phyloP scores from a whole-genome alignment of 2,329 filamentous ascomycete genomes.

The Aspergillus amoenus region DNA sequence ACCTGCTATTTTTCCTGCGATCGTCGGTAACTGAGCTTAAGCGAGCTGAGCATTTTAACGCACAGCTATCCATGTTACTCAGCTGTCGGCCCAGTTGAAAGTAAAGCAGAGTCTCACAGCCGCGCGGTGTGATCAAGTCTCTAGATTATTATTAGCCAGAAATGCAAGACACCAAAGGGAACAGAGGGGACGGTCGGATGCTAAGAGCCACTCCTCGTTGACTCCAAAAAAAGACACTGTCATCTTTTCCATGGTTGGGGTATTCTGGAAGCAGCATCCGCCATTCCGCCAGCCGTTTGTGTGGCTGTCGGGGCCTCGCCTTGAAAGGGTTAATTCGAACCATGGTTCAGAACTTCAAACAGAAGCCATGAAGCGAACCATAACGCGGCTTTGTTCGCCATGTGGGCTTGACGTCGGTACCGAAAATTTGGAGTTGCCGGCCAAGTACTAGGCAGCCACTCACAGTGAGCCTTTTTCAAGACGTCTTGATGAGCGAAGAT shows the following conservation, averaged over 20 bases:
- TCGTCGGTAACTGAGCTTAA: neutral
- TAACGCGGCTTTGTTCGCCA: conserved; percentile 16
- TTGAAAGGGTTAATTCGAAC: neutral
- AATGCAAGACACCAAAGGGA: conserved; percentile 3
- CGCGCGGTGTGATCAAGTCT: neutral
- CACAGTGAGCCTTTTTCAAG: neutral
- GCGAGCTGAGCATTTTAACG: neutral
- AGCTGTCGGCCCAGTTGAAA: neutral
- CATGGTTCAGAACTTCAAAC: neutral
- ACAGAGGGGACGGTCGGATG: conserved; percentile 17
- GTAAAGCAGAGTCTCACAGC: conserved; percentile 1
- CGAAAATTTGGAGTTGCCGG: neutral
- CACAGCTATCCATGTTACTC: conserved; percentile 3
- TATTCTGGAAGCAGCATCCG: conserved; percentile 3
- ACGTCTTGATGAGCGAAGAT: neutral
- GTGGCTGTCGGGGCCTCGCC: conserved; percentile 6
- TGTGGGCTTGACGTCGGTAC: conserved; percentile 30
- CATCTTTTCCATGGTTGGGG: neutral
- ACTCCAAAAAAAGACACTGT: neutral
- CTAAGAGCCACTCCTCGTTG: neutral
- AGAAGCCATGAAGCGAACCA: conserved; percentile 8
- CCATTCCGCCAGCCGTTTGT: neutral
- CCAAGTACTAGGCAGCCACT: too few relatives aligned
- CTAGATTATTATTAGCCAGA: neutral
- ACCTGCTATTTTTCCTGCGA: neutral